Percentiles rank a stretch among this genome's conserved stretches.
phyloP scores from a whole-genome alignment of 169 alveolate genomes.

The Theileria sp. region DNA sequence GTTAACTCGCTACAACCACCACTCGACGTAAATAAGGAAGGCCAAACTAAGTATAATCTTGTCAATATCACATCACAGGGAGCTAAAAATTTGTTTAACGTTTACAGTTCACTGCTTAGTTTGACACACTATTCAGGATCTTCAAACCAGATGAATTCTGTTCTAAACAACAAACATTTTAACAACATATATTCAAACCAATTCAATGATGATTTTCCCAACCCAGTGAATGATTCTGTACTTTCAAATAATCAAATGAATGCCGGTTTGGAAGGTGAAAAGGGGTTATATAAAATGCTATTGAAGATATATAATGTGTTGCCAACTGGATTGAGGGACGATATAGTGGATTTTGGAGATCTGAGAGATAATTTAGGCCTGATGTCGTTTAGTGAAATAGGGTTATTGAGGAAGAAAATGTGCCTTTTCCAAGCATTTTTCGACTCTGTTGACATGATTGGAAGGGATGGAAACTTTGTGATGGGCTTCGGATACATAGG shows the following conservation, averaged over 20 bases:
- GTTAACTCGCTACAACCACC: conserved; percentile 82
- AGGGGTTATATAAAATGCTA: conserved; percentile 22
- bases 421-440: conserved; percentile 62
- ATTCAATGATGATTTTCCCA: not conserved
- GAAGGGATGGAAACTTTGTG: conserved; percentile 82
- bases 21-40: conserved; percentile 60
- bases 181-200: conserved; percentile 1
- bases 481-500: conserved; percentile 84
- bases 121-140: conserved; percentile 32
- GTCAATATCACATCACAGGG: conserved; percentile 56
- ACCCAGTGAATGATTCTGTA: not conserved
- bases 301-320: conserved; percentile 23
- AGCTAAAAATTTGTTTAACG: conserved; percentile 47
- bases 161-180: not conserved
- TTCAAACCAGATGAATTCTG: not conserved
- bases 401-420: conserved; percentile 60
- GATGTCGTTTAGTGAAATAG: conserved; percentile 49
- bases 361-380: conserved; percentile 37
- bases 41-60: conserved; percentile 62
- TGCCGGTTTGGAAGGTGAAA: not conserved
- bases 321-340: conserved; percentile 27
- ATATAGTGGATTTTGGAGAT: conserved; percentile 44
- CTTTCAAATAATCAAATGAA: not conserved
- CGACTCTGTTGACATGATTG: conserved; percentile 80
- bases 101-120: conserved; percentile 51